Evolutionary conservation across 805 yeast species (phyloP), one percentile per base, ranked within the genome.

Genomic region (Lipomyces yamanashiensis): DNA sequence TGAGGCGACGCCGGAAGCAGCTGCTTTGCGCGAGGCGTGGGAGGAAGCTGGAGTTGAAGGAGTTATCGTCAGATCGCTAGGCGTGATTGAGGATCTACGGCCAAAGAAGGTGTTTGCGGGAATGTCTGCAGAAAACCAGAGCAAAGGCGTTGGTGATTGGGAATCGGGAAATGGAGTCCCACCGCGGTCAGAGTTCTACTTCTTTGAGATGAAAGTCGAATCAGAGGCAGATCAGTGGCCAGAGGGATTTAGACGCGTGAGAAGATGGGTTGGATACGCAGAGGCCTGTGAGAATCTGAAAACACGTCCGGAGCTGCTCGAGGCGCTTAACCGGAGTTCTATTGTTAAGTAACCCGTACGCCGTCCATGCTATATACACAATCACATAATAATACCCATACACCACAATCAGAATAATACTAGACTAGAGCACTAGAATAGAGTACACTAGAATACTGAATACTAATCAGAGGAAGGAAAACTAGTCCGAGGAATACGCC

Each of bases 1-100:
- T 75, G 99, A 79, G 63, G 61, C 71, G 12, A 90, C 75, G 23
- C 67, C 76, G 6, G 73, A 76, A 64, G 74, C 75, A 59, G 71
- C 89, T 5, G 98, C 98, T 0, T 78, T 82, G 17, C 80, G 99
- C 63, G 99, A 95, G 74, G 90, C 96, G 0, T 95, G 99, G 99
- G 99, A 95, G 75, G 99, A 95, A 77, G 95, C 96, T 0, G 99
- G 99, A 0, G 89, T 89, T 28, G 83, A 82, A 41, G 97, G 98
- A 7, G 77, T 74, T 17, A 80, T 92, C 3, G 71, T 79, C 3
- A 70, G 73, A 47, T 80, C 80, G 63, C 77, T 93, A 48, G 96
- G 93, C 0, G 79, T 83, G 0, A 87, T 89, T 33, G 83, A 82
- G 53, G 97, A 92, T 67, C 72, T 74, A 74, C 74, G 86, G 62